These are phyloP conservation scores for Oryza brachyantha DNA, from an alignment of 176 grass and related monocot genomes.

Conservation along the genomic window DNA sequence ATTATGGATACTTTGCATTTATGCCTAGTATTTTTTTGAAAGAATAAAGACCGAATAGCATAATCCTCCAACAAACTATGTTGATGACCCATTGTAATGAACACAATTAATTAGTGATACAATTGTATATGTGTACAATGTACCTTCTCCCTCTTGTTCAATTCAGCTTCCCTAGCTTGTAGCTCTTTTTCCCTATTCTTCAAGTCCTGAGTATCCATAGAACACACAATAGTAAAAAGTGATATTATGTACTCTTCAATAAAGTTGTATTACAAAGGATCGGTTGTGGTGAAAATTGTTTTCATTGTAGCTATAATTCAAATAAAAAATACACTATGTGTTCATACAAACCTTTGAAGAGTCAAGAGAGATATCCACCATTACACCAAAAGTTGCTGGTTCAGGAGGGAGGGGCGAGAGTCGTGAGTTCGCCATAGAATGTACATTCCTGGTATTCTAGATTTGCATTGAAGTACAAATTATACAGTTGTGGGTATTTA, in stretches of 20 bases:
- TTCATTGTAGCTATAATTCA: not conserved
- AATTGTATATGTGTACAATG: not conserved
- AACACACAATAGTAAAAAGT: not conserved
- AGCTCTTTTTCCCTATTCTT: constrained; percentile 94
- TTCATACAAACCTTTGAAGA: constrained; percentile 60
- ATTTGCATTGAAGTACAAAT: constrained; percentile 35
- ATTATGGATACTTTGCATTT: constrained; percentile 3
- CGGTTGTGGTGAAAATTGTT: not conserved
- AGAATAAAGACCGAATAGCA: not conserved
- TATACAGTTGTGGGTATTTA: not conserved
- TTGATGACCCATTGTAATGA: not conserved
- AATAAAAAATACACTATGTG: not conserved
- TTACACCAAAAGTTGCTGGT: constrained; percentile 71
- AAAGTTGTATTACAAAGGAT: not conserved
- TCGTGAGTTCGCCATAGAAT: constrained; percentile 68
- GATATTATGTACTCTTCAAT: not conserved
- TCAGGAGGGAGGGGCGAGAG: constrained; percentile 89
- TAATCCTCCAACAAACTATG: not conserved
- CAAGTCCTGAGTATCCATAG: constrained; percentile 56
- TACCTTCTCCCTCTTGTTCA: constrained; percentile 95
- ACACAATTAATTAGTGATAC: not conserved
- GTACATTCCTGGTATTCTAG: constrained; percentile 67
- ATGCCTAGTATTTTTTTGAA: not conserved
- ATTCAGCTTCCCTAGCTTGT: constrained; percentile 84
- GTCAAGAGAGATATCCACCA: constrained; percentile 85